These are phyloP conservation scores for Thecaphora thlaspeos DNA, from an alignment of 1,284 basidiomycete species.

Conservation along the genomic window DNA sequence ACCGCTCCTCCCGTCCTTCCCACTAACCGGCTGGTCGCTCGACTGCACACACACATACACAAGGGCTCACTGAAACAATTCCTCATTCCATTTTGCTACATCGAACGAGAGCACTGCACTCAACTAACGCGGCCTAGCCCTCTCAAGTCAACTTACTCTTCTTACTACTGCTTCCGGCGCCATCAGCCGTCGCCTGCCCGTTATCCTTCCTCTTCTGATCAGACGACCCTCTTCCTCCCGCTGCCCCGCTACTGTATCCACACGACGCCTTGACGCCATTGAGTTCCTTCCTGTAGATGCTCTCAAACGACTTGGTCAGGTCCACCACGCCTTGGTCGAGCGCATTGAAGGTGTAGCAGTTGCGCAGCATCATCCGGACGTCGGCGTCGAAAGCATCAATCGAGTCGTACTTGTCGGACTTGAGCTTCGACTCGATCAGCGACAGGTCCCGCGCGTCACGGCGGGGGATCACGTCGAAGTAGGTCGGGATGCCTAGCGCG, in stretches of 20 bases:
- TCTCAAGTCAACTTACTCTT: too few relatives aligned
- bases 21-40: too few relatives aligned
- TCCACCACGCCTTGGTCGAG: slow-evolving; percentile 72
- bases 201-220: slow-evolving; percentile 4
- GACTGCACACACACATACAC: too few relatives aligned
- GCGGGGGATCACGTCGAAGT: slow-evolving; percentile 75
- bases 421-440: slow-evolving; percentile 78
- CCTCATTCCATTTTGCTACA: too few relatives aligned
- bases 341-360: slow-evolving; percentile 83
- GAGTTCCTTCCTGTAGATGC: slow-evolving; percentile 52
- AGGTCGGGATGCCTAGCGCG: slow-evolving; percentile 73
- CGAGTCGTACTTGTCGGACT: slow-evolving; percentile 76
- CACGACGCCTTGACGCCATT: slow-evolving; percentile 24
- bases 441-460: slow-evolving; percentile 84
- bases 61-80: too few relatives aligned
- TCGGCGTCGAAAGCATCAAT: slow-evolving; percentile 77
- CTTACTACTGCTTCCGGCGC: too few relatives aligned
- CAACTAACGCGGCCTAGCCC: too few relatives aligned
- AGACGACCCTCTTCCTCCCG: not conserved
- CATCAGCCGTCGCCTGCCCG: not conserved
- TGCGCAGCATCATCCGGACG: slow-evolving; percentile 77
- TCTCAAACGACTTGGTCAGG: slow-evolving; percentile 57
- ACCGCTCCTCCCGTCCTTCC: too few relatives aligned
- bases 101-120: too few relatives aligned
- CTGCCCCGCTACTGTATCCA: slow-evolving; percentile 10